Conservation (phyloP, 106 monocot species). For the Acanthochlamys bracteata region DNA sequence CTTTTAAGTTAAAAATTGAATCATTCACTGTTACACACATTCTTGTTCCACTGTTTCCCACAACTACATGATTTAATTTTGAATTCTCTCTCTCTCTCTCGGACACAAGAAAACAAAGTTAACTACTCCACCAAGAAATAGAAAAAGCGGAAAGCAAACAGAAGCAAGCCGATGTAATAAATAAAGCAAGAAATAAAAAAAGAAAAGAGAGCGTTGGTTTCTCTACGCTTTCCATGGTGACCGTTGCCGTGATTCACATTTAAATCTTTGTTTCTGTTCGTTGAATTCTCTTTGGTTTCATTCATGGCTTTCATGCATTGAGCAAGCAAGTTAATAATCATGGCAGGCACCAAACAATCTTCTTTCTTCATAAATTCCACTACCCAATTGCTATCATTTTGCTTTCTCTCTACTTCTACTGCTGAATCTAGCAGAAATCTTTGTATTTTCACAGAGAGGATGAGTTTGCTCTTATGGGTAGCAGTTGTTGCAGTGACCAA, state of each 20-base stretch:
- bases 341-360: neutral
- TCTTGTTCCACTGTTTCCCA: no score
- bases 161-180: neutral
- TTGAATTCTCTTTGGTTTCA: neutral
- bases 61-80: no score
- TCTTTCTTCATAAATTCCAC: neutral
- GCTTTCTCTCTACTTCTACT: neutral
- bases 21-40: no score
- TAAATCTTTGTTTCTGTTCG: neutral
- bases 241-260: neutral
- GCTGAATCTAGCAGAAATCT: neutral
- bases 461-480: neutral
- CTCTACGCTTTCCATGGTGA: neutral
- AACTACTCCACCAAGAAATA: no score
- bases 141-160: no score
- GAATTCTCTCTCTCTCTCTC: no score
- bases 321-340: no score
- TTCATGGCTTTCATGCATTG: neutral
- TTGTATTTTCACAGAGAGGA: neutral
- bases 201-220: neutral
- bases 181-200: neutral
- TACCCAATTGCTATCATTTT: neutral
- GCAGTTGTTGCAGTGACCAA: neutral
- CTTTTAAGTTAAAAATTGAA: no score
- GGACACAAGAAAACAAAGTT: no score